Evolutionary conservation across 345 rosid species (phyloP).

Genomic region (Populus euphratica): DNA sequence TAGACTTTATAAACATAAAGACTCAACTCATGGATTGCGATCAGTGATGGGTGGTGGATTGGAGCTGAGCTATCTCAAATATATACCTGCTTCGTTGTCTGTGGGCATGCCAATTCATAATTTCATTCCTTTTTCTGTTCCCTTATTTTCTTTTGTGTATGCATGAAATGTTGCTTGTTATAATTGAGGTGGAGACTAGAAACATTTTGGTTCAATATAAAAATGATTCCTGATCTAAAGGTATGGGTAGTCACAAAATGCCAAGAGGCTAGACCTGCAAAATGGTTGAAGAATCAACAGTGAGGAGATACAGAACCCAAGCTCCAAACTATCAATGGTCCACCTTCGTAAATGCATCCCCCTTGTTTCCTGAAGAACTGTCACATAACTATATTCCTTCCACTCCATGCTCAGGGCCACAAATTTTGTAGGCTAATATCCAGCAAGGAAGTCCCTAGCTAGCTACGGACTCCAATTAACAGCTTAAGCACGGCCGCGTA

Average conservation of each 20-base stretch:
- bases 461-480: background rate
- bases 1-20: background rate
- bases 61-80: constrained; percentile 1
- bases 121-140: too few relatives aligned
- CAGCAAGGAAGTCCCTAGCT: background rate
- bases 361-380: background rate
- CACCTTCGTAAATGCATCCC: background rate
- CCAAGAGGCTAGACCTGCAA: background rate
- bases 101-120: too few relatives aligned
- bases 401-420: background rate
- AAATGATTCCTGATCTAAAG: background rate
- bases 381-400: background rate
- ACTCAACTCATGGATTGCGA: constrained; percentile 13
- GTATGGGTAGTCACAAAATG: background rate
- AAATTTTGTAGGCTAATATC: background rate
- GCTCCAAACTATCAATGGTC: background rate
- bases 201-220: background rate
- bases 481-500: background rate
- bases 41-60: background rate
- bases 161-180: background rate
- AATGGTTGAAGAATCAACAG: background rate
- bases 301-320: background rate
- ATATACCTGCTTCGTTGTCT: background rate
- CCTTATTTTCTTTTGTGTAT: background rate
- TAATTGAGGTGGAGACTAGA: background rate